Evolutionary conservation across 495 filamentous ascomycete genomes (phyloP), one percentile per base, ranked within the genome.

Genomic region (Hypoxylon lienhwacheense): DNA sequence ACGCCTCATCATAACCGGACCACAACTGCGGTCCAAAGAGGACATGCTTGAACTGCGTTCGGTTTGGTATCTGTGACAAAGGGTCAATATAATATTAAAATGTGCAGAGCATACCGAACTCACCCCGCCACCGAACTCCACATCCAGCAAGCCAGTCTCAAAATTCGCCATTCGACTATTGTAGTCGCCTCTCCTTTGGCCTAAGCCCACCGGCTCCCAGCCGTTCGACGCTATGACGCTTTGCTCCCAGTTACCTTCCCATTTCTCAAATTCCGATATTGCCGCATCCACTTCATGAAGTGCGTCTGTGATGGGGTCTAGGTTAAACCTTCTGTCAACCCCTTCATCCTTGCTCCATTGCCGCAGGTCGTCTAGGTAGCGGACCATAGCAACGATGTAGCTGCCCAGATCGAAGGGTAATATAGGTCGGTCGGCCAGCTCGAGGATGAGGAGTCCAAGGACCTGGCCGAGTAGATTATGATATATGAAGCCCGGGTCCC

Each of bases 31-130:
- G 93, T 0, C 85, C 91, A 61, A 89, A 93, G 41, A 98, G 58
- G 61, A 96, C 81, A 72, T 98, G 95, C 67, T 93, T 96, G 77
- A 90, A 98, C 73, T 97, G 95, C 17, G 88, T 88, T 53, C 93
- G 83, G 64, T 89, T 88, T 22, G 90, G 91, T 20, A 96, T 76
- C 87, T 93, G 53, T 25, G 7, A 34, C 7, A 52, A 31, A 3
- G 14, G 2, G 43, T 65, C 47, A 61, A 15, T 20, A 47, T 34
- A 16, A 24, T 16, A 26, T 8, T 11, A 12, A 56, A 7, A 25
- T 31, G 14, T 3, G 20, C 20, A 37, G 8, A 33, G 5, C 16
- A 16, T 16, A 45, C 15, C 32, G 7, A 53, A 78, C 84, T 73
- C 80, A 95, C 84, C 36, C 92, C 90, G 33, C 83, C 87, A 35